Percentiles rank a stretch among this genome's conserved stretches.
Evolutionary conservation across 148 eudicot genomes (phyloP).

Genomic region (Rhododendron ovatum): DNA sequence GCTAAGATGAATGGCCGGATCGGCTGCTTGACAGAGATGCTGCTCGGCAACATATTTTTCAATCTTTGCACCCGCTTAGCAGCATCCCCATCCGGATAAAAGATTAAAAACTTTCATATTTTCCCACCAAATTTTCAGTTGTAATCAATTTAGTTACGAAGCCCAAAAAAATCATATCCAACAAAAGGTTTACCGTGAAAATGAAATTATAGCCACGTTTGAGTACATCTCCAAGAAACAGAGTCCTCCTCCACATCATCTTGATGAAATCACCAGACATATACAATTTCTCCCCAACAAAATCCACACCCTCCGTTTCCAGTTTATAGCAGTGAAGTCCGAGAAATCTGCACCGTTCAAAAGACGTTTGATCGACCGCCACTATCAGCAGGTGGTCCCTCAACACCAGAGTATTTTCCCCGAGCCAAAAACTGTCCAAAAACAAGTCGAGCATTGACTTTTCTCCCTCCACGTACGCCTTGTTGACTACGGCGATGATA

Average conservation of each 20-base stretch:
- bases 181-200: conserved; percentile 47
- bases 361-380: not conserved
- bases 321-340: not conserved
- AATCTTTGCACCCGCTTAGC: too few relatives aligned
- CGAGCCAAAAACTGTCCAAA: not conserved
- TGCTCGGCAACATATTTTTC: too few relatives aligned
- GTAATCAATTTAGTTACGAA: not conserved
- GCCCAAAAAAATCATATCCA: not conserved
- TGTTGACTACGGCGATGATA: not conserved
- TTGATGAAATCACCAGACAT: not conserved
- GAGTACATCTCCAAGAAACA: conserved; percentile 13
- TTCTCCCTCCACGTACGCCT: not conserved
- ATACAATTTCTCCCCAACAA: not conserved
- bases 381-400: not conserved
- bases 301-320: conserved; percentile 1
- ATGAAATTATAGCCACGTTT: conserved; percentile 51
- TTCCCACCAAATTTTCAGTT: not conserved
- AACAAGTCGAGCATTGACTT: conserved; percentile 2
- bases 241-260: conserved; percentile 1
- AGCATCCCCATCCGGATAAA: too few relatives aligned
- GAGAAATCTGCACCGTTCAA: not conserved
- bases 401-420: not conserved
- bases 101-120: too few relatives aligned
- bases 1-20: too few relatives aligned
- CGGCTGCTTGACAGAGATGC: too few relatives aligned